Percentiles rank a stretch among this genome's conserved stretches.
Conservation (phyloP, 2,329 filamentous ascomycete species). For the Rhinocladiella mackenziei region DNA sequence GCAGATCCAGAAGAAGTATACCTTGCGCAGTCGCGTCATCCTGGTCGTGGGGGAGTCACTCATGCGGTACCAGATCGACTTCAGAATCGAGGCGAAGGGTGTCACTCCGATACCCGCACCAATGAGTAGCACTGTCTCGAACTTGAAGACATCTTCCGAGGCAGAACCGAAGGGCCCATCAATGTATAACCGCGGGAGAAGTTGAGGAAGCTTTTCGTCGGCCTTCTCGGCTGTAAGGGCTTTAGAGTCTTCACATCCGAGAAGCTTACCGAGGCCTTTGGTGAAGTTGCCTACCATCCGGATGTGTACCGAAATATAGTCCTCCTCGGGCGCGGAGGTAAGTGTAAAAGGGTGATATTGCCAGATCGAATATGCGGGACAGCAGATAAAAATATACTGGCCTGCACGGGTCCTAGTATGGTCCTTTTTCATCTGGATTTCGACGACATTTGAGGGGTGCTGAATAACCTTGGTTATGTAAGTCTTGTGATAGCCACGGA, state of each 20-base stretch:
- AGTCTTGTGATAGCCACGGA: constrained; percentile 76
- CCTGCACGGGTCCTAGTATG: constrained; percentile 75
- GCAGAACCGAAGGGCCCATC: constrained; percentile 83
- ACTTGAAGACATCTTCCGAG: constrained; percentile 75
- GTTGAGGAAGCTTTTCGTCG: constrained; percentile 44
- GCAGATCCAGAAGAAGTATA: constrained; percentile 93
- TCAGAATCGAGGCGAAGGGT: constrained; percentile 55
- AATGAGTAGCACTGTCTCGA: constrained; percentile 49
- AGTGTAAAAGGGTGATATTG: constrained; percentile 86
- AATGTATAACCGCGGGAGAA: constrained; percentile 75
- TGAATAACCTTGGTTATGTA: constrained; percentile 86
- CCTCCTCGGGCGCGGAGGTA: constrained; percentile 81
- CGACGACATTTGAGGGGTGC: constrained; percentile 81
- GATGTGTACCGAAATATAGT: constrained; percentile 84
- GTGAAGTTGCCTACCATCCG: constrained; percentile 82
- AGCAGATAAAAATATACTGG: constrained; percentile 81
- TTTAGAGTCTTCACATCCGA: constrained; percentile 64
- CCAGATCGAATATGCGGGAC: constrained; percentile 79
- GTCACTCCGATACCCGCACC: constrained; percentile 52
- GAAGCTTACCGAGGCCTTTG: constrained; percentile 60
- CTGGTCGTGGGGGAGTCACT: constrained; percentile 61
- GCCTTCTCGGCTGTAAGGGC: constrained; percentile 32
- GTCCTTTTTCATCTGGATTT: constrained; percentile 90
- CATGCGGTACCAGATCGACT: constrained; percentile 91
- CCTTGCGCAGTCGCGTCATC: constrained; percentile 74